Evolutionary conservation across 805 yeast species (phyloP), one percentile per base, ranked within the genome.

Genomic region (Ogataea angusta): DNA sequence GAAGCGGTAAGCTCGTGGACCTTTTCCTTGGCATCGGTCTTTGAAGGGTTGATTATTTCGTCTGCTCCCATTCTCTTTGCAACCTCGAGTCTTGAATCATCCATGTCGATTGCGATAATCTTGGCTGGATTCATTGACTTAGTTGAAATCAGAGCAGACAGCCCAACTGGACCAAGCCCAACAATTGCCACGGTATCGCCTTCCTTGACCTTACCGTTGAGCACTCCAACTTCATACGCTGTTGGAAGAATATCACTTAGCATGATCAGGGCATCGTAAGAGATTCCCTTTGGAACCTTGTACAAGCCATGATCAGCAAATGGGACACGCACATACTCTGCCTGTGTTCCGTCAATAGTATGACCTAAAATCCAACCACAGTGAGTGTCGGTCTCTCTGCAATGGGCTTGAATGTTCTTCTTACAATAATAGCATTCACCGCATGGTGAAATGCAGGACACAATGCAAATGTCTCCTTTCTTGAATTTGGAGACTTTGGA

Each of bases 161-260:
- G 63, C 24, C 86, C 86, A 37, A 80, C 80, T 5, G 85, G 83
- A 2, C 86, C 86, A 27, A 80, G 72, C 34, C 86, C 86, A 37
- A 78, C 79, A 43, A 80, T 78, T 16, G 80, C 82, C 21, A 80
- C 83, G 22, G 66, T 49, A 50, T 80, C 85, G 45, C 79, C 81
- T 47, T 72, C 66, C 31, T 66, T 60, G 39, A 79, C 66, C 38
- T 69, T 67, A 30, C 76, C 75, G n/a, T 74, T 68, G 26, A 80
- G 65, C 5, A 80, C 81, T 46, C 85, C 85, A 42, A 80, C 79
- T 47, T 78, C 80, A 62, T 78, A 73, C 34, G 84, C 85, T 36
- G 83, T 82, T 43, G 83, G 85, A 57, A 80, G 62, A 18, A 82
- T 80, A 51, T 77, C 82, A 9, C 81, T 78, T 45, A 79, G 64